Evolutionary conservation across 1,284 basidiomycete genomes (phyloP).

Genomic region (Cryptococcus sp.): DNA sequence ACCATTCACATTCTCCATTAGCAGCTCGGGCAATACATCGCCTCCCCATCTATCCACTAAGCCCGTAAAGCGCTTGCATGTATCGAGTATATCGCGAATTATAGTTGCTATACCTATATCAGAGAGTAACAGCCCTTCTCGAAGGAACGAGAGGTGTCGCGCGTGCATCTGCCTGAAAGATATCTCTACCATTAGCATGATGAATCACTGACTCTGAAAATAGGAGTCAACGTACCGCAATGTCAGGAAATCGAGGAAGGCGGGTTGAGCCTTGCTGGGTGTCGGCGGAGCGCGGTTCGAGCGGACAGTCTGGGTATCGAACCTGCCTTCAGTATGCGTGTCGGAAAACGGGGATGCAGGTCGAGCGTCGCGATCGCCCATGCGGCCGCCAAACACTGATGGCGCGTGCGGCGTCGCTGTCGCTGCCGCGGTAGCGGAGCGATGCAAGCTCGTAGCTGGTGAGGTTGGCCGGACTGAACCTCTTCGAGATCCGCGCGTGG

Average conservation of each 20-base stretch:
- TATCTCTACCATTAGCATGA: constrained; percentile 5
- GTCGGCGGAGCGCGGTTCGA: constrained; percentile 29
- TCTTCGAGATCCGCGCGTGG: constrained; percentile 1
- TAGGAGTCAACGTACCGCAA: constrained; percentile 58
- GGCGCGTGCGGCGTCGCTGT: background rate
- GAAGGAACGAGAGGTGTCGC: constrained; percentile 74
- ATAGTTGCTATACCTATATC: constrained; percentile 66
- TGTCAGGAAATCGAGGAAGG: constrained; percentile 76
- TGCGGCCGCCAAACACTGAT: background rate
- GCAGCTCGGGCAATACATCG: constrained; percentile 77
- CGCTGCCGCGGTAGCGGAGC: background rate
- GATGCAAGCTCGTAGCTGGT: background rate
- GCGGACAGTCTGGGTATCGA: constrained; percentile 18
- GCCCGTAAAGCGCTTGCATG: constrained; percentile 79
- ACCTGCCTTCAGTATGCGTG: constrained; percentile 8
- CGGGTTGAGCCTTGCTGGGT: constrained; percentile 22
- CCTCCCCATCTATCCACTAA: constrained; percentile 90
- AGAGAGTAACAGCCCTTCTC: constrained; percentile 75
- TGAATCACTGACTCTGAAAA: background rate
- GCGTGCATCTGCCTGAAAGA: constrained; percentile 63
- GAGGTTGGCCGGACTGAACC: constrained; percentile 11
- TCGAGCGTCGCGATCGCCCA: background rate
- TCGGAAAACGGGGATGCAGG: constrained; percentile 15
- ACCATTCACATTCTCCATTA: constrained; percentile 68
- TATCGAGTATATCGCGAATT: constrained; percentile 71